Percentiles rank a stretch among this genome's conserved stretches.
Conservation (phyloP, 495 filamentous ascomycete genomes). For the Aspergillus homomorphus region DNA sequence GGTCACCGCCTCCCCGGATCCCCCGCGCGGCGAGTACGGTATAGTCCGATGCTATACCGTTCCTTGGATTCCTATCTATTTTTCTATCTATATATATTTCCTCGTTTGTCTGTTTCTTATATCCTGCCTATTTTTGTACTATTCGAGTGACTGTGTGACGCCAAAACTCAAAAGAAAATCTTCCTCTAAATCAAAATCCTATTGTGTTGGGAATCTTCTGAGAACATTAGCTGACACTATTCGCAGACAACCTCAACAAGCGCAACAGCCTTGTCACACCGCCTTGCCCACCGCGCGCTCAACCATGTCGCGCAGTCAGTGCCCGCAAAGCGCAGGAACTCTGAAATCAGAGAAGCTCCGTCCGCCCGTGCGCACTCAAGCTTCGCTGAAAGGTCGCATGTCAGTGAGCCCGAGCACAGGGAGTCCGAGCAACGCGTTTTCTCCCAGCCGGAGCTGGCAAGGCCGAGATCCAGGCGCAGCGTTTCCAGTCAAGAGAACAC, state of each 20-base stretch:
- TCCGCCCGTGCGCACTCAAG: neutral
- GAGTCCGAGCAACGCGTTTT: neutral
- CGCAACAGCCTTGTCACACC: neutral
- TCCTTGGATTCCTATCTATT: neutral
- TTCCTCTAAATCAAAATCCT: neutral
- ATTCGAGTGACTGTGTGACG: too few relatives aligned
- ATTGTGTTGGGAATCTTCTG: neutral
- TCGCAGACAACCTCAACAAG: neutral
- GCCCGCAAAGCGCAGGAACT: neutral
- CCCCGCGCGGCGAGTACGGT: neutral
- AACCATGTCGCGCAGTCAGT: conserved; percentile 7
- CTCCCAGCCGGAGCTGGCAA: neutral
- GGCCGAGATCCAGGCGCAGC: neutral
- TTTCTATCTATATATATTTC: neutral
- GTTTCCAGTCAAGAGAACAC: neutral
- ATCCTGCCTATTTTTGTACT: neutral
- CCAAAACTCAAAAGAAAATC: too few relatives aligned
- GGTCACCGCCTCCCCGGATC: neutral
- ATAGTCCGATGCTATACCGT: neutral
- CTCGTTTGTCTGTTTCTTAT: neutral
- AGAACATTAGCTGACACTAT: conserved; percentile 9
- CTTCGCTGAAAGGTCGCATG: neutral
- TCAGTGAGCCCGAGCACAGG: too few relatives aligned
- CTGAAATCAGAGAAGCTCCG: neutral
- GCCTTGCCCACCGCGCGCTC: conserved; percentile 11